Conservation (phyloP, 495 filamentous ascomycete genomes). For the Aspergillus incahuasiensis region DNA sequence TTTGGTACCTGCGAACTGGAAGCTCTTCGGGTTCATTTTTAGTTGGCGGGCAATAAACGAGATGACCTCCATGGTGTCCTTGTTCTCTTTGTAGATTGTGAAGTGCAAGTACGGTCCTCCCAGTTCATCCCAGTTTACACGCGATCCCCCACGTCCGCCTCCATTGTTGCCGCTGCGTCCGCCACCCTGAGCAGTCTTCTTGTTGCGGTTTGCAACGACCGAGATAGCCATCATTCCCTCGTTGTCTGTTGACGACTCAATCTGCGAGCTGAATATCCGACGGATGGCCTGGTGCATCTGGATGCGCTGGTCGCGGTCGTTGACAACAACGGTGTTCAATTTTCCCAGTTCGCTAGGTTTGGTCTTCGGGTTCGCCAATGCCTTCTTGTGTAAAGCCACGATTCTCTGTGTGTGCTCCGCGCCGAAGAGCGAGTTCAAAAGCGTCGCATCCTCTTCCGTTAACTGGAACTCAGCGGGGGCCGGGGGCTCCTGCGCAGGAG, state of each 20-base stretch:
- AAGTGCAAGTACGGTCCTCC: conserved; percentile 86
- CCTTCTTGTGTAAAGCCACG: conserved; percentile 41
- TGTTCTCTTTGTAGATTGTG: conserved; percentile 95
- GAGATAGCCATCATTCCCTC: conserved; percentile 57
- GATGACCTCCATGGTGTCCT: conserved; percentile 93
- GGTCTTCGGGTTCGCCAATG: conserved; percentile 36
- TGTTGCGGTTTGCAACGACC: conserved; percentile 42
- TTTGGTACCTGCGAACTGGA: conserved; percentile 91
- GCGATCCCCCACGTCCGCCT: conserved; percentile 21
- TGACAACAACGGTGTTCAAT: conserved; percentile 39
- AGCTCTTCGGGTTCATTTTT: conserved; percentile 60
- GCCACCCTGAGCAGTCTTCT: conserved; percentile 27
- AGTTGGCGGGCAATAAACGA: conserved; percentile 64
- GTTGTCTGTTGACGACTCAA: conserved; percentile 58
- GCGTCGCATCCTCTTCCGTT: conserved; percentile 41
- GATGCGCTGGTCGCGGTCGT: conserved; percentile 57
- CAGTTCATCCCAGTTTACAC: conserved; percentile 54
- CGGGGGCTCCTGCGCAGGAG: conserved; percentile 9
- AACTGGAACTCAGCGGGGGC: conserved; percentile 30
- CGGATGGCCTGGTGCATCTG: conserved; percentile 63
- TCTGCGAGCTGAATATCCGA: conserved; percentile 59
- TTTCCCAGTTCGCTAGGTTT: conserved; percentile 40
- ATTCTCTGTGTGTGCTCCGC: conserved; percentile 35
- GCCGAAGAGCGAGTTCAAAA: conserved; percentile 44
- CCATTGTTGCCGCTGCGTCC: conserved; percentile 21